Evolutionary conservation across 495 filamentous ascomycete species (phyloP), one percentile per base, ranked within the genome.

Genomic region (Aspergillus sclerotiicarbonarius): DNA sequence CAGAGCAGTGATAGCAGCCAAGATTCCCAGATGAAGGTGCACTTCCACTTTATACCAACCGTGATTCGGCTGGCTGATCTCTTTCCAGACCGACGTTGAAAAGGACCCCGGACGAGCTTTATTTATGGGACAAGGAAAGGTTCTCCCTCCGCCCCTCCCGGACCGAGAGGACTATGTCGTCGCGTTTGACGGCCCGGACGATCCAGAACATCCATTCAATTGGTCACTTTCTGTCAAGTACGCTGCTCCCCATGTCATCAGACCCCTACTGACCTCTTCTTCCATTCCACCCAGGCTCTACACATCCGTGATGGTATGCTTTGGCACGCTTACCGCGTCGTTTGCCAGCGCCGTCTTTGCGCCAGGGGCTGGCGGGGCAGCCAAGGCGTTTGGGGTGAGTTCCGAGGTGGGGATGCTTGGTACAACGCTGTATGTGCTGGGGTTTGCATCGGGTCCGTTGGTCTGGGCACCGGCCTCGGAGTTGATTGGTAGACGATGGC

Each of bases 91-190:
- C 7, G 37, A 41, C 1, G 37, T 41, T n/a, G 37, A 41, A 41
- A 41, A 41, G n/a, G 1, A 41, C 13, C 9, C 37, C 37, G 5
- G 13, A 1, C 8, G 12, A 41, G 1, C 13, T n/a, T 15, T 13
- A 3, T 49, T 20, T 13, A 49, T 84, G 61, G 90, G 90, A 10
- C 87, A 80, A 54, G 90, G 90, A 1, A 94, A 92, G 69, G 81
- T 87, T 10, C 92, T 86, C 71, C 91, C 90, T 9, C 90, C 88
- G 4, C 76, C 71, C 0, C 68, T 95, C 41, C 89, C 89, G 6
- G 83, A 83, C 20, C 79, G 81, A 62, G 91, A 94, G 62, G 85
- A 88, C 57, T 96, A 94, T 75, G 90, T 95, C 2, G 91, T 96
- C 16, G 91, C 93, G 62, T 96, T 95, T 60, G 83, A 87, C 50